These are phyloP conservation scores for Monascus purpureus DNA, from an alignment of 495 filamentous ascomycete species.

Conservation along the genomic window DNA sequence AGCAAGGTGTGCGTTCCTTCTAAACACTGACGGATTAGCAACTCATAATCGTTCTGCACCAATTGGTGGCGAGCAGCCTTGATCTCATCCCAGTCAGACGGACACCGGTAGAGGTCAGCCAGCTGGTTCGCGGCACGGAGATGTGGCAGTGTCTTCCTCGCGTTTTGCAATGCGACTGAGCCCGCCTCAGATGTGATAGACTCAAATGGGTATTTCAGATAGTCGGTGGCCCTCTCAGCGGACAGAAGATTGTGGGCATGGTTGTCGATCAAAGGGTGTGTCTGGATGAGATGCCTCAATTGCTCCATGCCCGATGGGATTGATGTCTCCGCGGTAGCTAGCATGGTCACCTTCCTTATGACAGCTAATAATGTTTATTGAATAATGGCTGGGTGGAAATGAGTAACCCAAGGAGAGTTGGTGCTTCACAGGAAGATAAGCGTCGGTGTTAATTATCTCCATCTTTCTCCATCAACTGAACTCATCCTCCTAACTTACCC, in stretches of 20 bases:
- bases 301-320: no score
- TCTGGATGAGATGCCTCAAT: slow-evolving; percentile 43
- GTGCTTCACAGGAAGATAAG: no score
- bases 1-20: slow-evolving; percentile 63
- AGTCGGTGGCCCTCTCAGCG: slow-evolving; percentile 14
- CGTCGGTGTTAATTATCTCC: no score
- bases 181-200: slow-evolving; percentile 64
- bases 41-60: slow-evolving; percentile 39
- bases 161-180: slow-evolving; percentile 48
- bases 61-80: slow-evolving; percentile 42
- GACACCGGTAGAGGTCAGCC: slow-evolving; percentile 44
- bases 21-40: slow-evolving; percentile 50
- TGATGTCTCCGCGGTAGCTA: no score
- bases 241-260: slow-evolving; percentile 72
- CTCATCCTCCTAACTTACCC: no score
- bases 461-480: no score
- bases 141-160: slow-evolving; percentile 48
- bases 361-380: no score
- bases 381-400: no score
- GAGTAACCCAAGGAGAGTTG: no score
- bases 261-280: slow-evolving; percentile 72
- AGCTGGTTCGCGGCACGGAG: slow-evolving; percentile 59
- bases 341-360: no score
- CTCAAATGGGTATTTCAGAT: slow-evolving; percentile 27
- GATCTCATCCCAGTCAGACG: slow-evolving; percentile 45